phyloP scores from a whole-genome alignment of 176 grass and related monocot species.

The Carex littledalei region DNA sequence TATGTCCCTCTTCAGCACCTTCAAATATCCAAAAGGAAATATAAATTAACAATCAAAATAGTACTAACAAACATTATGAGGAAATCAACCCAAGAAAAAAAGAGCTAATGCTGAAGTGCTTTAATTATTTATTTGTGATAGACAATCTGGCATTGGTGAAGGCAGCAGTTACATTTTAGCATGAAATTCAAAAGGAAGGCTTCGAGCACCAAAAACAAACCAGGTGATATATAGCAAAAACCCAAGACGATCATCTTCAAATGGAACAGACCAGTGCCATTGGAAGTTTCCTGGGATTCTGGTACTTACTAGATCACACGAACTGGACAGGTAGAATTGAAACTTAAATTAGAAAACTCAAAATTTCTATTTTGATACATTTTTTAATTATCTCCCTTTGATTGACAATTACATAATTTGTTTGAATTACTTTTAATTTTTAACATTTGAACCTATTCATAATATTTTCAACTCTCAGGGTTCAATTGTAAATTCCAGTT shows the following conservation, averaged over 20 bases:
- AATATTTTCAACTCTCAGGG: no score
- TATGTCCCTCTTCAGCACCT: constrained; percentile 96
- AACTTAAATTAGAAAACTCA: no score
- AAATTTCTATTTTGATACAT: no score
- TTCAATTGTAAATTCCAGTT: no score
- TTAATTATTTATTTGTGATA: neutral
- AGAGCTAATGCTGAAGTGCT: neutral
- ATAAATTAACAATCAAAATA: neutral
- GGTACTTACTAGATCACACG: neutral
- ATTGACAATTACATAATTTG: no score
- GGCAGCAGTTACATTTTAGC: neutral
- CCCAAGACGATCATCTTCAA: neutral
- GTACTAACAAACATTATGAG: neutral
- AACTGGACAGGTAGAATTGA: neutral
- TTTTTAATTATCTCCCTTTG: no score
- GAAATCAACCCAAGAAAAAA: constrained; percentile 14
- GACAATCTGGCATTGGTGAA: neutral
- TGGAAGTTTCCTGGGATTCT: neutral
- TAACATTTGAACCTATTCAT: no score
- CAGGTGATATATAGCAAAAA: neutral
- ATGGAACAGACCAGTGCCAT: neutral
- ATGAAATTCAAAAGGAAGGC: constrained; percentile 6
- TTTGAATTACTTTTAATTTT: no score
- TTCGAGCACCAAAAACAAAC: neutral
- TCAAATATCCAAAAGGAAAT: constrained; percentile 31